phyloP scores from a whole-genome alignment of 2,329 filamentous ascomycete species.

The Exophiala alcalophila region DNA sequence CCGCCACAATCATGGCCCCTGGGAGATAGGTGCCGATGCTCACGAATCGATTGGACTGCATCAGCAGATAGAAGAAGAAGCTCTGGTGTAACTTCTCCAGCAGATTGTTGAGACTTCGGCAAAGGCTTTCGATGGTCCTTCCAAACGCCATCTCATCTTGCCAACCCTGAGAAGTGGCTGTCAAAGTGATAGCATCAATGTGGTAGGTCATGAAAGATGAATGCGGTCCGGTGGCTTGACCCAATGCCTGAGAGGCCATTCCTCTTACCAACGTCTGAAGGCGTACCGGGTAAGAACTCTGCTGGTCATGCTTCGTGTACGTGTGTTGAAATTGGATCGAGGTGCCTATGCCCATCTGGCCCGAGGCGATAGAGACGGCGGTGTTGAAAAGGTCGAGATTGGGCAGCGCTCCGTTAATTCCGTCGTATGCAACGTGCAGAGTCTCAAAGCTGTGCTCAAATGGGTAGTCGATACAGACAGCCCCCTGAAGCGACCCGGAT shows the following conservation, averaged over 20 bases:
- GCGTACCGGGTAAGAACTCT: constrained; percentile 74
- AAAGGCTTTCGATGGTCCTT: constrained; percentile 81
- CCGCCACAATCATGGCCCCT: constrained; percentile 93
- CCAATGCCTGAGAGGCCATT: constrained; percentile 87
- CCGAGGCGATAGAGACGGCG: constrained; percentile 77
- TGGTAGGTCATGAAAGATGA: constrained; percentile 97
- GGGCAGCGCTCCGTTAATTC: constrained; percentile 89
- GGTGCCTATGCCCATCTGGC: constrained; percentile 86
- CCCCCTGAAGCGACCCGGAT: constrained; percentile 88
- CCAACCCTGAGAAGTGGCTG: constrained; percentile 87
- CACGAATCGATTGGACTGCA: constrained; percentile 88
- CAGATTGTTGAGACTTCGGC: constrained; percentile 91
- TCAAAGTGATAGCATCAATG: constrained; percentile 90
- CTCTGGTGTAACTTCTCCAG: constrained; percentile 96
- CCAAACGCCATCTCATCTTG: constrained; percentile 97
- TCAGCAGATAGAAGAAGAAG: constrained; percentile 97
- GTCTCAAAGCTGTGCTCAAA: constrained; percentile 80
- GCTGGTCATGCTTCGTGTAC: constrained; percentile 58
- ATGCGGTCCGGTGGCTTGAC: constrained; percentile 84
- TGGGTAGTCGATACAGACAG: constrained; percentile 89
- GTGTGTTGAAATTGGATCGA: constrained; percentile 72
- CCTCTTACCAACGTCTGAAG: constrained; percentile 85
- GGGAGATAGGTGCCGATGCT: constrained; percentile 97
- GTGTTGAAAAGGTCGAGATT: constrained; percentile 97
- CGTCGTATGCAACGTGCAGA: constrained; percentile 90